Evolutionary conservation across 2,329 filamentous ascomycete genomes (phyloP), one percentile per base, ranked within the genome.

Genomic region (Ramularia endophylla): DNA sequence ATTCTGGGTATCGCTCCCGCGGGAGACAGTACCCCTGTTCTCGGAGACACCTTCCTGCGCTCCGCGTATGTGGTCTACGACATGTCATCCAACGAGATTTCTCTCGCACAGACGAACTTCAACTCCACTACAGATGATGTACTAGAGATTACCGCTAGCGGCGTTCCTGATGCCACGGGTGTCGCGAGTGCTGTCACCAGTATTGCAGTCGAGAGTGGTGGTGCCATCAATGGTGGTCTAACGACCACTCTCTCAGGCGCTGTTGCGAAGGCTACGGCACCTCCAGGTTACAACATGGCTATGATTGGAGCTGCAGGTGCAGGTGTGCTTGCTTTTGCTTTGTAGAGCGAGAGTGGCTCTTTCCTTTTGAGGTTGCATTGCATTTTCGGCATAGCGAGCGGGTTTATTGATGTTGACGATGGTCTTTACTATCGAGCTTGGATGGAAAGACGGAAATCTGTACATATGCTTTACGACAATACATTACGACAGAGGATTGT

Each of bases 11-110:
- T 81, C 50, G 64, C 62, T 3, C 73, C 74, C 0, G 65, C 74
- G 1, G 69, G 66, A 25, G 61, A 63, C 47, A 69, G 66, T 16
- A 61, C 67, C 2, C 59, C 69, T 5, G 71, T 80, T 5, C 67
- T 81, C 2, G 78, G 78, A 20, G 77, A 81, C 57, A 81, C 77
- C 0, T 81, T 81, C 63, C 62, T 81, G 12, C 73, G 77, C 41
- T 76, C 70, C 40, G 77, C 77, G 2, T 81, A 81, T 54, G 75
- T 80, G 32, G 78, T 81, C 2, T 81, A 80, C 59, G 77, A 81
- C 46, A 64, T 81, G 11, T 60, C 59, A 15, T 76, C 74, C 58
- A 79, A 81, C 57, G 67, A 78, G 55, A 78, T 81, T 50, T 75
- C 73, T 2, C 61, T 81, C 15, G 78, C 77, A 3, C 75, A 77